Conservation (phyloP, 169 alveolate species). For the Babesia gibsoni region DNA sequence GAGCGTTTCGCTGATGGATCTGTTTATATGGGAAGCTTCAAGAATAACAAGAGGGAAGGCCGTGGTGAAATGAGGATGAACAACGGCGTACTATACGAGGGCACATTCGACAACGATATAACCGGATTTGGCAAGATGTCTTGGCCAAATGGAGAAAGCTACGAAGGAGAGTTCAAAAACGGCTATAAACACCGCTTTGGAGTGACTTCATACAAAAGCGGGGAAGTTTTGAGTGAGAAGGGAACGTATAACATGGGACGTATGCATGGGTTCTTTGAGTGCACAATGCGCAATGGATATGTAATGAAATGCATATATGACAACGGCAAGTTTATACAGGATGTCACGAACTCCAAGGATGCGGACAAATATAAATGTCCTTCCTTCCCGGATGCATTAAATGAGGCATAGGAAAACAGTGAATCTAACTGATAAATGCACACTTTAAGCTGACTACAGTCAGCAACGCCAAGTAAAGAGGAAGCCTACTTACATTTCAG, state of each 20-base stretch:
- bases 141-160: conserved; percentile 60
- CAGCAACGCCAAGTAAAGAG: too few relatives aligned
- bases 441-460: too few relatives aligned
- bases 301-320: conserved; percentile 23
- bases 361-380: too few relatives aligned
- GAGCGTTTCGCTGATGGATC: conserved; percentile 76
- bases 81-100: conserved; percentile 57
- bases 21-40: conserved; percentile 66
- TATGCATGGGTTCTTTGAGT: conserved; percentile 42
- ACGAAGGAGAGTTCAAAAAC: conserved; percentile 38
- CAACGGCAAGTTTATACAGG: conserved; percentile 38
- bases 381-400: too few relatives aligned
- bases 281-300: conserved; percentile 51
- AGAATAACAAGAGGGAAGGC: conserved; percentile 52
- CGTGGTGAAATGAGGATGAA: conserved; percentile 44
- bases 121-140: conserved; percentile 57
- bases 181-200: conserved; percentile 58
- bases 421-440: too few relatives aligned
- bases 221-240: conserved; percentile 43
- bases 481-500: too few relatives aligned
- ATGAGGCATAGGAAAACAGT: too few relatives aligned
- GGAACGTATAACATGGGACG: conserved; percentile 49
- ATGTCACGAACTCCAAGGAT: background rate
- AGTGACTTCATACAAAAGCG: conserved; percentile 37
- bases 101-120: conserved; percentile 41